Evolutionary conservation across 768 basidiomycete species (phyloP).

Genomic region (Hebeloma cylindrosporum): DNA sequence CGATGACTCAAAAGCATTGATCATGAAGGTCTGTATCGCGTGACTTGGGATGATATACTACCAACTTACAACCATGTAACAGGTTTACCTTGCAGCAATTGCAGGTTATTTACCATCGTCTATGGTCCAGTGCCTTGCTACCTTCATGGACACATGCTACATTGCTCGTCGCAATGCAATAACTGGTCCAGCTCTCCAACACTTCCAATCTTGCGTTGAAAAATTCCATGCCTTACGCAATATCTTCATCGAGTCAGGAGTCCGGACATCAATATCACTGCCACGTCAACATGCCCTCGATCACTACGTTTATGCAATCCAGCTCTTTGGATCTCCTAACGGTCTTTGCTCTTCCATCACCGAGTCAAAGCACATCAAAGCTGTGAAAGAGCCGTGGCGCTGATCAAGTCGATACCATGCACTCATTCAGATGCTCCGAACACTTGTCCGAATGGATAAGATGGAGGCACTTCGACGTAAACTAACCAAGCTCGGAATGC

Average conservation of each 20-base stretch:
- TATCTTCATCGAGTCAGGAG: conserved; percentile 24
- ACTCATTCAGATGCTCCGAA: conserved; percentile 32
- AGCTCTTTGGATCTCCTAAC: conserved; percentile 24
- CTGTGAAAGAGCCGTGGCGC: conserved; percentile 33
- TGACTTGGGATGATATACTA: neutral
- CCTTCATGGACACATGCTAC: conserved; percentile 26
- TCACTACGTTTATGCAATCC: conserved; percentile 19
- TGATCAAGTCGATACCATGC: conserved; percentile 28
- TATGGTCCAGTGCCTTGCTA: conserved; percentile 17
- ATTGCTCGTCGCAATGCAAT: conserved; percentile 15
- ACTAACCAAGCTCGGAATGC: conserved; percentile 8
- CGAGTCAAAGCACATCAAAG: conserved; percentile 30
- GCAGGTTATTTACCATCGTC: conserved; percentile 18
- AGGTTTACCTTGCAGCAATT: conserved; percentile 21
- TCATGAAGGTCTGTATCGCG: conserved; percentile 27
- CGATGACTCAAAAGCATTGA: conserved; percentile 28
- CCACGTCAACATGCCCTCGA: conserved; percentile 28
- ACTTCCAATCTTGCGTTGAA: neutral
- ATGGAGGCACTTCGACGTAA: conserved; percentile 17
- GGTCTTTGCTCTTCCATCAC: conserved; percentile 31
- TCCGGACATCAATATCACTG: conserved; percentile 17
- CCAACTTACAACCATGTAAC: neutral
- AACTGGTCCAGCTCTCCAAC: conserved; percentile 9
- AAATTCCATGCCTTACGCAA: conserved; percentile 27
- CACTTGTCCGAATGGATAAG: conserved; percentile 27